Percentiles rank a stretch among this genome's conserved stretches.
phyloP scores from a whole-genome alignment of 73 alveolate species.

The Tetrahymena malaccensis region DNA sequence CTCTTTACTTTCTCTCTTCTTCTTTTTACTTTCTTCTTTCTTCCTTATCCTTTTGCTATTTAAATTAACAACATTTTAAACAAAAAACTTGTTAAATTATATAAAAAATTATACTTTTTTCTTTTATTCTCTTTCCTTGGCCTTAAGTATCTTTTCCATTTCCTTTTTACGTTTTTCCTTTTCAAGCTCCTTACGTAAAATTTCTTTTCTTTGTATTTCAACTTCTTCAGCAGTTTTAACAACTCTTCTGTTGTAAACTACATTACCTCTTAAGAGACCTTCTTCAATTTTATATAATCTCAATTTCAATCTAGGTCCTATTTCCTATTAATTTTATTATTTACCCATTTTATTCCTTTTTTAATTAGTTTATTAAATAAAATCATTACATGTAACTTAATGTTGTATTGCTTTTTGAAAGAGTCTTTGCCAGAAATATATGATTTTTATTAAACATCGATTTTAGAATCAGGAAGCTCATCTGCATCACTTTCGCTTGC shows the following conservation, averaged over 20 bases:
- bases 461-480: conserved; percentile 8
- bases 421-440: neutral
- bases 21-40: neutral
- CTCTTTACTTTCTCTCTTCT: neutral
- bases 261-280: conserved; percentile 75
- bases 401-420: neutral
- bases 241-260: conserved; percentile 48
- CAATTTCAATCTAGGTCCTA: conserved; percentile 69
- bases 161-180: neutral
- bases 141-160: neutral
- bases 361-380: neutral
- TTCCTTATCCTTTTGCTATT: neutral
- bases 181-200: neutral
- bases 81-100: neutral
- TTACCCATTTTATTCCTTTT: neutral
- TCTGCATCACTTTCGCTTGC: conserved; percentile 65
- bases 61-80: neutral
- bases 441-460: neutral
- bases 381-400: neutral
- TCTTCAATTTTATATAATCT: conserved; percentile 69
- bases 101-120: neutral
- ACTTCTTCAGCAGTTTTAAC: neutral
- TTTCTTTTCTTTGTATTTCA: neutral
- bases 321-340: conserved; percentile 62
- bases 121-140: neutral